phyloP scores from a whole-genome alignment of 352 stramenopile genomes.

The Pythium angustatum region DNA sequence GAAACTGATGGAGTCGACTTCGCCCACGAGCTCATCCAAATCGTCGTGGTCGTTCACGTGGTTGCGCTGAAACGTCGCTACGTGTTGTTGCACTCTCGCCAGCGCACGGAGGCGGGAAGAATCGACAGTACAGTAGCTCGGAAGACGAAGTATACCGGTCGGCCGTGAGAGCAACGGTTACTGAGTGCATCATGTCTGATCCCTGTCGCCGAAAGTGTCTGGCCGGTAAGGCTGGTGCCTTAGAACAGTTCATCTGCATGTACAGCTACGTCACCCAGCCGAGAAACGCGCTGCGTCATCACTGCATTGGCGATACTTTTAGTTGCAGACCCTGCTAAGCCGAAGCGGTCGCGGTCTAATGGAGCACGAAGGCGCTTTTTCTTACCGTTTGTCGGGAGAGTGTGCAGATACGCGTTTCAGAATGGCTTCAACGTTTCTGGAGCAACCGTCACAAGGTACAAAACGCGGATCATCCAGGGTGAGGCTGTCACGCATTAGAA shows the following conservation, averaged over 20 bases:
- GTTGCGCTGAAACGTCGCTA: not conserved
- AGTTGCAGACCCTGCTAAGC: not conserved
- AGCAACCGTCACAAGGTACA: conserved; percentile 2
- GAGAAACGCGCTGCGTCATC: not conserved
- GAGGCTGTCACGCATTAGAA: not conserved
- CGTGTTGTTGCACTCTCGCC: not conserved
- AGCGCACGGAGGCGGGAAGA: not conserved
- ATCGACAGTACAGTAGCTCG: not conserved
- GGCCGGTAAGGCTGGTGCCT: not conserved
- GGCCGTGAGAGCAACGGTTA: too few species aligned
- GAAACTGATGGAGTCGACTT: not conserved
- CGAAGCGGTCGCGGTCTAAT: not conserved
- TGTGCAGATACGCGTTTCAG: conserved; percentile 1
- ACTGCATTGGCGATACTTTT: conserved; percentile 4
- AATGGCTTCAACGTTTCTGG: conserved; percentile 8
- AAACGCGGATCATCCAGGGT: not conserved
- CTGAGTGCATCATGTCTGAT: too few species aligned
- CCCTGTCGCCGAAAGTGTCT: not conserved
- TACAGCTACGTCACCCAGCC: not conserved
- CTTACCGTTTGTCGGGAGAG: not conserved
- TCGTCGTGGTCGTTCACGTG: not conserved
- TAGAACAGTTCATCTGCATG: not conserved
- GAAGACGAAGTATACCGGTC: too few species aligned
- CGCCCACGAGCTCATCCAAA: not conserved
- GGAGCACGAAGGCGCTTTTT: conserved; percentile 9